Base-by-base conservation (phyloP, 164 flowering plant genomes). In the Nymphaea colorata region DNA sequence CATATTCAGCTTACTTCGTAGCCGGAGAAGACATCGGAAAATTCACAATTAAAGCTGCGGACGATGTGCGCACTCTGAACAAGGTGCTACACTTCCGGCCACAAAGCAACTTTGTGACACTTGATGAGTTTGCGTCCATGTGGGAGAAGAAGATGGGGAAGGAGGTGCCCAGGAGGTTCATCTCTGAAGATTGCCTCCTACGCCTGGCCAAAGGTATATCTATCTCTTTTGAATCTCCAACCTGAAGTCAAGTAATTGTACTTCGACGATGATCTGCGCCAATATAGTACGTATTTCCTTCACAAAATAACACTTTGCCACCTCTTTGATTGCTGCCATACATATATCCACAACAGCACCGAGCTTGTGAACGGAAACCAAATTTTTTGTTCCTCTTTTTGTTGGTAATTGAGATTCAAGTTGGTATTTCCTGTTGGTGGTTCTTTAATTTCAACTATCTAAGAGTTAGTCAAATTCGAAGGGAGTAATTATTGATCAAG, bases 21-120 rank as follows among this genome's bases (percentile, higher is more conserved):
- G 87, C 79, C 0, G 94, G 94, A 25, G 70, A 71, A 5, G 91
- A 88, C 60, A 88, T 88, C 59, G 94, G 94, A 53, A 86, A 83
- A 61, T 84, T 88, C 71, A 88, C 90, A 0, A 72, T 86, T 65
- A 84, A 77, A 74, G 68, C 73, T 0, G 67, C 69, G 0, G 64
- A 17, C 18, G 84, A 79, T 17, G 93, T 86, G 42, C 74, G 86
- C 59, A 74, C 91, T 5, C 51, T 84, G 11, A 83, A 85, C 80
- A 86, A 80, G 67, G 62, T 66, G 0, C 75, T 88, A 15, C 94
- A 88, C 74, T 88, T 88, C 36, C 69, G 88, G 44, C 91, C 94
- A 0, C 0, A 75, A 18, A 59, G 44, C 75, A 88, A 88, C 62
- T 76, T 45, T 17, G 76, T 79, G 17, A 79, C 67, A 74, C 79